Percentiles rank a stretch among this genome's conserved stretches.
Evolutionary conservation across 2,329 filamentous ascomycete genomes (phyloP).

Genomic region (Aspergillus novofumigatus): DNA sequence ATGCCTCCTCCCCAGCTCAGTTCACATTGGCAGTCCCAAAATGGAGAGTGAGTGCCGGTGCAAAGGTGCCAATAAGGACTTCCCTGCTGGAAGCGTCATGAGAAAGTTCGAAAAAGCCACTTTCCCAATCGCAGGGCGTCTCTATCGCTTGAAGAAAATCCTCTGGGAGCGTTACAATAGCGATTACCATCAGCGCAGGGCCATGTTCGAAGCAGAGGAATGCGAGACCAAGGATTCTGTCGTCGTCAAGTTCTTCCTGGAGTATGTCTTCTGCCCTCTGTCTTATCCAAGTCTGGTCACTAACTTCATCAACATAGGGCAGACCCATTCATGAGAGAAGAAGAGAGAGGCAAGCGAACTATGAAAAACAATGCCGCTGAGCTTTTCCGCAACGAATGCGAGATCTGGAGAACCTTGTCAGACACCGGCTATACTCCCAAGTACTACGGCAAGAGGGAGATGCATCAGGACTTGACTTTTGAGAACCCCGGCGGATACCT

Average conservation of each 20-base stretch:
- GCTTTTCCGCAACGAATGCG: background rate
- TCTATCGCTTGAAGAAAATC: background rate
- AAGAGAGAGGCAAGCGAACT: background rate
- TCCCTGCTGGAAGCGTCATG: background rate
- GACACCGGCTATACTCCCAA: background rate
- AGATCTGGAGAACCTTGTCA: background rate
- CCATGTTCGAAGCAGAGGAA: background rate
- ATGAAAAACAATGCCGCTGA: background rate
- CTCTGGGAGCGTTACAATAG: background rate
- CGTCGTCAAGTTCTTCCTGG: background rate
- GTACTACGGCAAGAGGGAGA: background rate
- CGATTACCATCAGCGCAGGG: background rate
- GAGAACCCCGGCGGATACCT: background rate
- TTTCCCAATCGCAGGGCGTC: background rate
- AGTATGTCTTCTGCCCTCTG: background rate
- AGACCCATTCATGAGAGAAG: background rate
- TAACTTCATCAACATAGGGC: background rate
- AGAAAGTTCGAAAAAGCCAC: background rate
- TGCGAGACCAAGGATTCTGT: background rate
- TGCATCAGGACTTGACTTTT: background rate
- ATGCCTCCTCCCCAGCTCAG: background rate
- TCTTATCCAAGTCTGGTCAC: background rate
- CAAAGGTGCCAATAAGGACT: background rate
- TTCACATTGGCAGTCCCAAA: background rate
- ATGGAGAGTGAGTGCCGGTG: background rate